These are phyloP conservation scores for Arctium minus DNA, from an alignment of 129 eudicot species.

Conservation along the genomic window DNA sequence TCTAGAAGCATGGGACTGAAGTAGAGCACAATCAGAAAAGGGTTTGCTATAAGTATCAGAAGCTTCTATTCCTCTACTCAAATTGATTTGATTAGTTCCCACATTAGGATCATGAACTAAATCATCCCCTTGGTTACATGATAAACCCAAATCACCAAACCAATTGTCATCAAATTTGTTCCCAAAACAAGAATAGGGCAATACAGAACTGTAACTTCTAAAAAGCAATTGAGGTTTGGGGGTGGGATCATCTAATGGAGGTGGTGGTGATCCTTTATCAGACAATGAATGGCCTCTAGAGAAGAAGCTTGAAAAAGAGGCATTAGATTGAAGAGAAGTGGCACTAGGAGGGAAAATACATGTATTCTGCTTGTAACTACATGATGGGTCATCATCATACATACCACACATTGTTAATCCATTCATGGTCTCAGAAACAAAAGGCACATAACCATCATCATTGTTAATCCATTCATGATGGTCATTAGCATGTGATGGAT, in stretches of 20 bases:
- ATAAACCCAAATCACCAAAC: constrained; percentile 29
- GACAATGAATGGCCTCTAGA: constrained; percentile 6
- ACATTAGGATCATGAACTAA: constrained; percentile 3
- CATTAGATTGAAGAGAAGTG: constrained; percentile 42
- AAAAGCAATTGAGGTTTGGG: constrained; percentile 28
- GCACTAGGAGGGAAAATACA: constrained; percentile 47
- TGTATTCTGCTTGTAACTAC: constrained; percentile 38
- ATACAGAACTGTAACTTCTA: constrained; percentile 28
- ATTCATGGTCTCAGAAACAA: constrained; percentile 26
- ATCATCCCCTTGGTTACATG: constrained; percentile 24
- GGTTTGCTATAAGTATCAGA: constrained; percentile 30
- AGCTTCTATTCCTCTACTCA: constrained; percentile 16
- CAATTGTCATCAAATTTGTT: constrained; percentile 23
- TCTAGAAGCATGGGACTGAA: constrained; percentile 19
- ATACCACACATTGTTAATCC: constrained; percentile 34
- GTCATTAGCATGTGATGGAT: constrained; percentile 9
- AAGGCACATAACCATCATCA: constrained; percentile 27
- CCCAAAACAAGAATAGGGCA: constrained; percentile 23
- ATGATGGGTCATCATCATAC: constrained; percentile 49
- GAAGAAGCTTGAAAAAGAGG: constrained; percentile 43
- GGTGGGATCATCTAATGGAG: constrained; percentile 37
- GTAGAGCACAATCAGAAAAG: constrained; percentile 18
- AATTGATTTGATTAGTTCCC: constrained; percentile 23
- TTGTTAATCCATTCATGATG: background rate
- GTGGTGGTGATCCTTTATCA: background rate